A percentile compares a stretch with the other conserved stretches of the same genome.
Conservation (phyloP, 805 yeast species). For the Candida anglica region DNA sequence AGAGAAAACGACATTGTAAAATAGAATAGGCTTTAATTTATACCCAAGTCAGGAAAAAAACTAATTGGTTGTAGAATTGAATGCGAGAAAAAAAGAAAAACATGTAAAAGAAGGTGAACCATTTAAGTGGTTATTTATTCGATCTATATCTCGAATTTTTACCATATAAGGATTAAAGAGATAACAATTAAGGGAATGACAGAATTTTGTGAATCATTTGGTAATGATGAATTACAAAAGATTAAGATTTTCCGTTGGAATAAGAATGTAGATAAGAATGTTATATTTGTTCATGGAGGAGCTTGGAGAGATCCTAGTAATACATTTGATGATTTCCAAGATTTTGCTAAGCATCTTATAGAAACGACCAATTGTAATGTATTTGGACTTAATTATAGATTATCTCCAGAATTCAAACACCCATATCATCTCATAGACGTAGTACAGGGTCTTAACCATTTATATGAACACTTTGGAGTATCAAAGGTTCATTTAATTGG, state of each 20-base stretch:
- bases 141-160: no score
- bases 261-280: slow-evolving; percentile 14
- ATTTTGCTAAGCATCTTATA: slow-evolving; percentile 16
- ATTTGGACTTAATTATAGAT: slow-evolving; percentile 53
- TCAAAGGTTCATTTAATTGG: slow-evolving; percentile 42
- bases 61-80: no score
- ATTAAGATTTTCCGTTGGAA: slow-evolving; percentile 22
- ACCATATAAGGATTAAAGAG: no score
- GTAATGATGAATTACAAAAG: slow-evolving; percentile 28
- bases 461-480: slow-evolving; percentile 13
- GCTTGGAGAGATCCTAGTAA: slow-evolving; percentile 77
- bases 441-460: slow-evolving; percentile 33
- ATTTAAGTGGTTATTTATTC: no score
- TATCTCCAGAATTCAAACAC: slow-evolving; percentile 58
- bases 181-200: neutral
- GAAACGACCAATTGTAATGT: slow-evolving; percentile 10
- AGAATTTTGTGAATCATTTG: slow-evolving; percentile 15
- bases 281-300: slow-evolving; percentile 79
- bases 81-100: no score
- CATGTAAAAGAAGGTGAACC: no score
- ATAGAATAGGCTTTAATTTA: no score
- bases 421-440: slow-evolving; percentile 64
- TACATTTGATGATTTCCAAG: slow-evolving; percentile 52
- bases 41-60: no score
- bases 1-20: no score